phyloP scores from a whole-genome alignment of 139 green algal species.

The Coccomyxa sp. region DNA sequence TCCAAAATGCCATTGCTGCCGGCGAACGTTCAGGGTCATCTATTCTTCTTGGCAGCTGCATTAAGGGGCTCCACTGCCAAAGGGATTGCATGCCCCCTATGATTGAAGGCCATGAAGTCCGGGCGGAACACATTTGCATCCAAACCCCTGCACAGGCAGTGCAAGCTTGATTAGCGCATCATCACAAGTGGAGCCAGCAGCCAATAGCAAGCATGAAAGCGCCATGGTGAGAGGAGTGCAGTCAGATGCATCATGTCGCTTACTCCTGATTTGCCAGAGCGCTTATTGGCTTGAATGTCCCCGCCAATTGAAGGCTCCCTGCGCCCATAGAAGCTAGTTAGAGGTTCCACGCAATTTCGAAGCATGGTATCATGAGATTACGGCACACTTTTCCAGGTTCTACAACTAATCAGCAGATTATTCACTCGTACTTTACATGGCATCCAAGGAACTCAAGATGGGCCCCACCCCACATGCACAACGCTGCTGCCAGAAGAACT shows the following conservation, averaged over 20 bases:
- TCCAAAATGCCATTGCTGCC: too few relatives aligned
- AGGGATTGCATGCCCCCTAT: constrained; percentile 9
- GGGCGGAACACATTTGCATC: not conserved
- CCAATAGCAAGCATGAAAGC: not conserved
- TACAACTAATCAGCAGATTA: too few relatives aligned
- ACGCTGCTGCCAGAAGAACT: constrained; percentile 12
- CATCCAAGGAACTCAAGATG: not conserved
- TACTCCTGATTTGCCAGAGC: constrained; percentile 10
- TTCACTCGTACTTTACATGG: too few relatives aligned
- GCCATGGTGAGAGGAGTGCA: not conserved
- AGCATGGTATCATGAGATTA: too few relatives aligned
- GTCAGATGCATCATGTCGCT: not conserved
- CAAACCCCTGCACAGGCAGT: constrained; percentile 9
- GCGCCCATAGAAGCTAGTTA: not conserved
- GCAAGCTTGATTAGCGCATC: not conserved
- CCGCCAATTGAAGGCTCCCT: constrained; percentile 10
- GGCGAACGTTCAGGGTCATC: too few relatives aligned
- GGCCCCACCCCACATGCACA: constrained; percentile 20
- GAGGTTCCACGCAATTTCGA: too few relatives aligned
- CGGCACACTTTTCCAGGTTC: too few relatives aligned
- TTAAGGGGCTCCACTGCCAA: not conserved
- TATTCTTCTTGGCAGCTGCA: not conserved
- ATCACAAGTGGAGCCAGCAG: not conserved
- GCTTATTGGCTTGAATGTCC: constrained; percentile 13
- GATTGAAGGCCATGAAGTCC: constrained; percentile 21